Conservation (phyloP, 257 asterid species). For the Paraleonurus japonicus region DNA sequence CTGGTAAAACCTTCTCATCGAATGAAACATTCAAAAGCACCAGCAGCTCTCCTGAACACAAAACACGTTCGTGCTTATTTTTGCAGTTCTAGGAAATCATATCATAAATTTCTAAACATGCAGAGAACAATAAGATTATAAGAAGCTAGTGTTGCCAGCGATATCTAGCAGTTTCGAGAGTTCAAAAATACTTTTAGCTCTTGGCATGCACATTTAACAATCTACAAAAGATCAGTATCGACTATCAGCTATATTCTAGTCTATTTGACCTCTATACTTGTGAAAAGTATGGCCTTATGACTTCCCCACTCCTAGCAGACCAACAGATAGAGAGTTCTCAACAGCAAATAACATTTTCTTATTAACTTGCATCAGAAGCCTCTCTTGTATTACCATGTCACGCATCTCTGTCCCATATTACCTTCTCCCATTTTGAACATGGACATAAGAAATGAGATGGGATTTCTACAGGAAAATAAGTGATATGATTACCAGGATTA, state of each 20-base stretch:
- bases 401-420: background rate
- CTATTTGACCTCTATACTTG: background rate
- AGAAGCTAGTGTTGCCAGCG: constrained; percentile 16
- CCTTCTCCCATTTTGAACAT: background rate
- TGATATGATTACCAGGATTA: background rate
- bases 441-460: background rate
- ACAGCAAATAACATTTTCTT: background rate
- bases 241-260: background rate
- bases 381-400: constrained; percentile 2
- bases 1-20: constrained; percentile 73
- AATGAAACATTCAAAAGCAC: constrained; percentile 66
- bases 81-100: constrained; percentile 11
- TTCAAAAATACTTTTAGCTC: background rate
- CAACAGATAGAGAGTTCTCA: background rate
- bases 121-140: background rate
- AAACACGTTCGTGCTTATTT: constrained; percentile 18
- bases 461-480: background rate
- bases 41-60: constrained; percentile 72
- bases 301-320: background rate
- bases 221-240: background rate
- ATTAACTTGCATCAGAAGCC: background rate
- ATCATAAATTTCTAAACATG: background rate
- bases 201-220: background rate
- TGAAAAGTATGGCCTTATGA: background rate
- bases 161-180: background rate